Evolutionary conservation across 352 stramenopile species (phyloP), one percentile per base, ranked within the genome.

Genomic region (Globisporangium okanoganense): DNA sequence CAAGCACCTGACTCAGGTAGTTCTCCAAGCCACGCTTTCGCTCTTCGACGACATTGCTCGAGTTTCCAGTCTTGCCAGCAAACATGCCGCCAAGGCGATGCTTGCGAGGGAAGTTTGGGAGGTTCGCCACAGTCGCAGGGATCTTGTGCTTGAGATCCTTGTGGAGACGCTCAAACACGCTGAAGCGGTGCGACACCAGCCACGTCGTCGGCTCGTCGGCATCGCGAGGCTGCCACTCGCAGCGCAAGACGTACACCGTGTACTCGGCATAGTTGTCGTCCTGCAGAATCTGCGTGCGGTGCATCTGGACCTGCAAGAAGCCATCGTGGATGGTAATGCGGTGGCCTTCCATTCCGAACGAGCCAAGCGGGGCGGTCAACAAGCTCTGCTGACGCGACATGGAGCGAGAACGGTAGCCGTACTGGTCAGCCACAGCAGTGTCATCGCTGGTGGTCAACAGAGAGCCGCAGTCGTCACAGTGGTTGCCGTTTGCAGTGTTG

Each of bases 221-320:
- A 24, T 90, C 84, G 50, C 85, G 87, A 2, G 84, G 69, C 61
- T 94, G 82, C 84, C 84, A 95, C 62, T 89, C 70, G 63, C 86
- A 95, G 56, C 82, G 82, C 51, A 95, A 70, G 62, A 95, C 86
- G 63, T 95, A 95, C 56, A 93, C 86, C 29, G 86, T 95, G 73
- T 95, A 95, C 61, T 95, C 84, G 38, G 79, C 82, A 56, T 92
- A 95, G 70, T 93, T 95, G 74, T 94, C 86, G 69, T 95, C 86
- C 65, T 95, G 86, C 48, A 95, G 64, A 27, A 94, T 77, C 56
- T 94, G 84, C 35, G 86, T 95, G 50, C 82, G 76, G 60, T 94
- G 81, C 82, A 95, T 93, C 58, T 92, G 82, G 45, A 78, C 83
- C 61, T 89, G 81, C 29, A 95, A 88, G 59, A 79, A 88, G n/a